Evolutionary conservation across 2,329 filamentous ascomycete genomes (phyloP).

Genomic region (Davidsoniella eucalypti): DNA sequence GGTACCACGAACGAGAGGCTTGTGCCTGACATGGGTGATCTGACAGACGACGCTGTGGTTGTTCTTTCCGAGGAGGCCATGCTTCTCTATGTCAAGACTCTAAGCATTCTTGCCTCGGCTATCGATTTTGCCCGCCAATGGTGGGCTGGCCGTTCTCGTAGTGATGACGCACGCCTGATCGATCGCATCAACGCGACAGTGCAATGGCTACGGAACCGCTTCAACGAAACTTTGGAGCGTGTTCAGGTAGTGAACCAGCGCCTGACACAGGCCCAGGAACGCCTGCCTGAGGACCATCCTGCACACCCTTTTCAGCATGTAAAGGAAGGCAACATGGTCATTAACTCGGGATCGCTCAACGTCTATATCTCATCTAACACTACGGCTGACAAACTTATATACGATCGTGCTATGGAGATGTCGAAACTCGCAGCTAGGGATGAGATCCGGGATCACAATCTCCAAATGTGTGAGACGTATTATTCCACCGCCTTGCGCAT

Average conservation of each 20-base stretch:
- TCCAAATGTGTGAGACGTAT: conserved; percentile 75
- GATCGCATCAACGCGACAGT: conserved; percentile 81
- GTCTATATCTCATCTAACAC: conserved; percentile 76
- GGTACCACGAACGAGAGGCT: conserved; percentile 33
- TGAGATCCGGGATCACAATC: conserved; percentile 81
- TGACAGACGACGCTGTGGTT: conserved; percentile 75
- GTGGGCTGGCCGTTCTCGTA: conserved; percentile 70
- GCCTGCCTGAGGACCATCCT: conserved; percentile 69
- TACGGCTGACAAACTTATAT: conserved; percentile 94
- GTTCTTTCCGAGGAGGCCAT: conserved; percentile 84
- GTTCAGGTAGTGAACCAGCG: conserved; percentile 85
- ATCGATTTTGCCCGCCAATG: conserved; percentile 90
- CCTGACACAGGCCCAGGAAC: conserved; percentile 69
- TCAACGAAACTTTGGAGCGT: conserved; percentile 96
- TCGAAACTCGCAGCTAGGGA: conserved; percentile 86
- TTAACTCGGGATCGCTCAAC: conserved; percentile 53
- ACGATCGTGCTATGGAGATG: conserved; percentile 94
- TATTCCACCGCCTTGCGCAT: conserved; percentile 89
- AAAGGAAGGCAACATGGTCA: conserved; percentile 34
- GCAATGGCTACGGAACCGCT: conserved; percentile 83
- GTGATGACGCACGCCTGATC: conserved; percentile 41
- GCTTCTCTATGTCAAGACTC: conserved; percentile 87
- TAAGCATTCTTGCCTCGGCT: conserved; percentile 76
- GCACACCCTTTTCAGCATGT: conserved; percentile 69
- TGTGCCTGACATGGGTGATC: conserved; percentile 34